phyloP scores from a whole-genome alignment of 495 filamentous ascomycete genomes.

The Aspergillus bridgeri region DNA sequence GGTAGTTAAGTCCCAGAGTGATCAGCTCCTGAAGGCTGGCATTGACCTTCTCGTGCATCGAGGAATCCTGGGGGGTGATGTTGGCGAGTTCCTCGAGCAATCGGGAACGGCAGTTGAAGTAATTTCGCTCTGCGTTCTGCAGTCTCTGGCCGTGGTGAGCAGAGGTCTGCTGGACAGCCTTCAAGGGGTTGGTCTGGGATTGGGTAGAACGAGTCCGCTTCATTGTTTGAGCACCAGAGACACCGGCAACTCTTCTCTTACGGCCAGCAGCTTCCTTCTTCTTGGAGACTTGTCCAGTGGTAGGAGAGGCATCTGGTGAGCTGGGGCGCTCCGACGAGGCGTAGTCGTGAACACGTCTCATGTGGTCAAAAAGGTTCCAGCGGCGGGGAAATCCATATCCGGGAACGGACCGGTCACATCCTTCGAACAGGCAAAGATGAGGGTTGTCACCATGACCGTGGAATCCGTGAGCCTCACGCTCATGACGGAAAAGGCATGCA shows the following conservation, averaged over 20 bases:
- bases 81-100: conserved; percentile 41
- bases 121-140: conserved; percentile 44
- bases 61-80: conserved; percentile 41
- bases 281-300: conserved; percentile 25
- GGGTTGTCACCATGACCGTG: conserved; percentile 91
- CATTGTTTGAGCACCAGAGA: conserved; percentile 40
- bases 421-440: conserved; percentile 76
- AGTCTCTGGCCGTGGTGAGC: conserved; percentile 43
- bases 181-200: conserved; percentile 35
- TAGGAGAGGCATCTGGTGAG: conserved; percentile 42
- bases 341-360: conserved; percentile 89
- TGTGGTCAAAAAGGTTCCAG: conserved; percentile 93
- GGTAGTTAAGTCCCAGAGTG: conserved; percentile 44
- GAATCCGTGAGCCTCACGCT: conserved; percentile 91
- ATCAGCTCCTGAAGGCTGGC: conserved; percentile 47
- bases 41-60: conserved; percentile 48
- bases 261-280: conserved; percentile 42
- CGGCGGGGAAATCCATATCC: conserved; percentile 87
- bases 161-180: conserved; percentile 31
- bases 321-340: conserved; percentile 45
- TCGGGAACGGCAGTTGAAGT: conserved; percentile 41
- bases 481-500: conserved; percentile 89
- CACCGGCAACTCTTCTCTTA: conserved; percentile 40
- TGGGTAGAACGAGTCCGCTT: conserved; percentile 46
- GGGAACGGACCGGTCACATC: conserved; percentile 73